phyloP scores from a whole-genome alignment of 2,329 filamentous ascomycete species.

The Huntiella abstrusa region DNA sequence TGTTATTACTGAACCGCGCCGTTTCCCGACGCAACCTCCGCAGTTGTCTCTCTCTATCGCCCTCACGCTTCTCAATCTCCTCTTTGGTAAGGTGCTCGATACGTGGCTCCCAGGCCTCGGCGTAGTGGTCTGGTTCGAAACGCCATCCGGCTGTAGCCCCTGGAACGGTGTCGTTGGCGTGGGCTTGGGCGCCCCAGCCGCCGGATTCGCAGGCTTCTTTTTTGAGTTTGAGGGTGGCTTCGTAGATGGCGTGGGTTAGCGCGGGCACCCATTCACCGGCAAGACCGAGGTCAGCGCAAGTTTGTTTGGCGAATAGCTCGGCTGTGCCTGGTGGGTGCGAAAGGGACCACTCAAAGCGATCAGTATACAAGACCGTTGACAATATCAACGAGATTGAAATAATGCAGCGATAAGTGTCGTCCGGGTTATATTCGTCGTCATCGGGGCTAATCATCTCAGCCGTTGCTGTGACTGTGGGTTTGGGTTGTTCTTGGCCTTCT shows the following conservation, averaged over 20 bases:
- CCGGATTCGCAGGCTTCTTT: slow-evolving; percentile 93
- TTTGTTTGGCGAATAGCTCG: slow-evolving; percentile 79
- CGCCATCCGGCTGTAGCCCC: slow-evolving; percentile 79
- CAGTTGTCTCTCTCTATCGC: slow-evolving; percentile 81
- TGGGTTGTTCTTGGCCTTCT: slow-evolving; percentile 16
- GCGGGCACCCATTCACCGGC: slow-evolving; percentile 85
- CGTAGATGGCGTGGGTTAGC: slow-evolving; percentile 92
- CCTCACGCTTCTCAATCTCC: slow-evolving; percentile 93
- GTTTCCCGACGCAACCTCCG: slow-evolving; percentile 76
- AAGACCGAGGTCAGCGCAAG: slow-evolving; percentile 79
- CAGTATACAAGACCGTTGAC: slow-evolving; percentile 77
- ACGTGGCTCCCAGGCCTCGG: slow-evolving; percentile 68
- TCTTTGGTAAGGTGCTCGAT: slow-evolving; percentile 73
- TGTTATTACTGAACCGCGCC: slow-evolving; percentile 72
- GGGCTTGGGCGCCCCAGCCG: slow-evolving; percentile 47
- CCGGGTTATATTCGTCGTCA: slow-evolving; percentile 56
- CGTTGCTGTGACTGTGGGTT: slow-evolving; percentile 44
- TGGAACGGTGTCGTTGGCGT: slow-evolving; percentile 77
- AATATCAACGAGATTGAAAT: slow-evolving; percentile 82
- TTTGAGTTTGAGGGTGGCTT: slow-evolving; percentile 77
- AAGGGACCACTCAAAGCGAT: slow-evolving; percentile 96
- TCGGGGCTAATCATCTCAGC: slow-evolving; percentile 37
- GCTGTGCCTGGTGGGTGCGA: slow-evolving; percentile 81
- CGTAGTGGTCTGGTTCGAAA: slow-evolving; percentile 81
- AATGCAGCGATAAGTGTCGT: slow-evolving; percentile 88